A percentile compares a stretch with the other conserved stretches of the same genome.
Conservation (phyloP, 192 early-diverging fungal genomes). For the Umbelopsis ramanniana region DNA sequence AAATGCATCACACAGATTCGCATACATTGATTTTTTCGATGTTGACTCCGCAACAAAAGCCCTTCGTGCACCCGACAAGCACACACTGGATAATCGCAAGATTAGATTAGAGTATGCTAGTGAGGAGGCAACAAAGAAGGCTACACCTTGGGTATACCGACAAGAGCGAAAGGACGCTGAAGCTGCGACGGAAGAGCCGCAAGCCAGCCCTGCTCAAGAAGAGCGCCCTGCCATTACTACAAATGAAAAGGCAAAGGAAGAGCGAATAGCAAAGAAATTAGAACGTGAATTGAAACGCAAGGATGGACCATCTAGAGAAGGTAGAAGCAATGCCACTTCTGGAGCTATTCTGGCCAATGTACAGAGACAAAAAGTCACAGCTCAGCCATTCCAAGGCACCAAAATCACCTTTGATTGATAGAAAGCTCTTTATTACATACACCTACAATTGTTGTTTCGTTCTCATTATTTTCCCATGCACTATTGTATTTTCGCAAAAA, state of each 20-base stretch:
- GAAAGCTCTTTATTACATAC: constrained; percentile 3
- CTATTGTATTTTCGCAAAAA: constrained; percentile 2
- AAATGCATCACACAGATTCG: constrained; percentile 48
- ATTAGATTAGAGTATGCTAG: constrained; percentile 71
- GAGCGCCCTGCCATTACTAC: constrained; percentile 19
- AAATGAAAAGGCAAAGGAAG: constrained; percentile 33
- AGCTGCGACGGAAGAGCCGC: constrained; percentile 32
- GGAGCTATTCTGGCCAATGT: constrained; percentile 51
- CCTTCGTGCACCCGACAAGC: constrained; percentile 57
- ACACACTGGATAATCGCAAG: constrained; percentile 59
- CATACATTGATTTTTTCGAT: constrained; percentile 68
- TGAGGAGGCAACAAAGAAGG: constrained; percentile 66
- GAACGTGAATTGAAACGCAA: constrained; percentile 29
- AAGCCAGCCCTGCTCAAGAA: constrained; percentile 16
- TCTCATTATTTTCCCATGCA: no score
- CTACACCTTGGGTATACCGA: constrained; percentile 64
- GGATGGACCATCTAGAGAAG: constrained; percentile 17
- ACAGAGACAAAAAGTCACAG: constrained; percentile 45
- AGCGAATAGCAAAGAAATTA: constrained; percentile 34
- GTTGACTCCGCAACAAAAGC: constrained; percentile 68
- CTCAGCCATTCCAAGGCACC: constrained; percentile 67
- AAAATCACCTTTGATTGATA: constrained; percentile 66
- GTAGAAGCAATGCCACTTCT: constrained; percentile 29
- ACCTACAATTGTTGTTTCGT: neutral
- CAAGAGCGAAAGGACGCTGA: constrained; percentile 45